These are phyloP conservation scores for Rhodamnia rubescens DNA, from an alignment of 345 rosid genomes.

Conservation along the genomic window DNA sequence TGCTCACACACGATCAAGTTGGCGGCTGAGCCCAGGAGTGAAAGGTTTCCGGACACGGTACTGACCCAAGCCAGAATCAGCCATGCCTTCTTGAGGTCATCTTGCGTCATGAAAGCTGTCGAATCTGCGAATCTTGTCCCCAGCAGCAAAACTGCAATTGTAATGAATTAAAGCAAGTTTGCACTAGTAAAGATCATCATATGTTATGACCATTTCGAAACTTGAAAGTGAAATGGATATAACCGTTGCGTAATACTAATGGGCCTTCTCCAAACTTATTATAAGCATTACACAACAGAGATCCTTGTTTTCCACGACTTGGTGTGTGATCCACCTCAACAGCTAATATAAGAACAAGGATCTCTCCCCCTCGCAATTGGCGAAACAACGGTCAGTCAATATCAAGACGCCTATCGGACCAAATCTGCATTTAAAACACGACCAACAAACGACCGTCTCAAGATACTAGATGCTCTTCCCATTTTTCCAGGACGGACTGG, in stretches of 20 bases:
- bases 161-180: not conserved
- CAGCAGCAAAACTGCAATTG: slow-evolving; percentile 10
- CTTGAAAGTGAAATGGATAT: not conserved
- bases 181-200: not conserved
- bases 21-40: slow-evolving; percentile 14
- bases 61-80: slow-evolving; percentile 14
- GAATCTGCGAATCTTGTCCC: slow-evolving; percentile 20
- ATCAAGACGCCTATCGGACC: not conserved
- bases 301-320: not conserved
- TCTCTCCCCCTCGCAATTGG: not conserved
- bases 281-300: not conserved
- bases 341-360: not conserved
- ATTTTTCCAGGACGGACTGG: not conserved
- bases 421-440: not conserved
- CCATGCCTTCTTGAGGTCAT: slow-evolving; percentile 17
- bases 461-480: not conserved
- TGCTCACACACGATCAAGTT: slow-evolving; percentile 25
- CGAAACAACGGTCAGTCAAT: not conserved
- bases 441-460: not conserved
- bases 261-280: too few relatives aligned
- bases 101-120: not conserved
- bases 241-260: too few relatives aligned
- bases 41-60: slow-evolving; percentile 22
- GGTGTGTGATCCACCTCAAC: not conserved
- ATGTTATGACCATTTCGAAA: not conserved